Percentiles rank a stretch among this genome's conserved stretches.
Evolutionary conservation across 2,329 filamentous ascomycete species (phyloP).

Genomic region (Ceratocystis colombiana): DNA sequence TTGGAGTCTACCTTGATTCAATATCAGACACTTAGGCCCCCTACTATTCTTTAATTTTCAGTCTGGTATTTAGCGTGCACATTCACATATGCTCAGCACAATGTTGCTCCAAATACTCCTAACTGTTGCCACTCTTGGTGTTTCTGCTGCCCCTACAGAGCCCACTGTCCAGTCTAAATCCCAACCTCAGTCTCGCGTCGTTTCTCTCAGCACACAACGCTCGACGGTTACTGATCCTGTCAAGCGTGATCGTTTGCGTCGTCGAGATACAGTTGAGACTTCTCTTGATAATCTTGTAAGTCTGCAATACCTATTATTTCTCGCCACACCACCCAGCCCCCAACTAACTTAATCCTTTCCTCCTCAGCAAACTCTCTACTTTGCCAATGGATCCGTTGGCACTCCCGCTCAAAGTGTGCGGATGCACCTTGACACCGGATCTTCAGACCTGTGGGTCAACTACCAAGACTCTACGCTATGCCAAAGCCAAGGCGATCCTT

Average conservation of each 20-base stretch:
- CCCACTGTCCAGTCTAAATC: background rate
- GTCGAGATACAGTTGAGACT: conserved; percentile 38
- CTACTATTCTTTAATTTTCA: too few species aligned
- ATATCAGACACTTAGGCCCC: too few species aligned
- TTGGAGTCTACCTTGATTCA: too few species aligned
- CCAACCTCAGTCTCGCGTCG: conserved; percentile 36
- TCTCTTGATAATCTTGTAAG: conserved; percentile 48
- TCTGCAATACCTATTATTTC: background rate
- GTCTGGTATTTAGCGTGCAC: too few species aligned
- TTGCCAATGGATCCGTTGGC: conserved; percentile 52
- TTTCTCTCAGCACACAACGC: conserved; percentile 39
- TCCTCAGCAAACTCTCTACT: conserved; percentile 50
- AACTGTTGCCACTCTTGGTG: conserved; percentile 16
- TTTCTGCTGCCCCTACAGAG: conserved; percentile 15
- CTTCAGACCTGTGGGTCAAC: conserved; percentile 64
- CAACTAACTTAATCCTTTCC: conserved; percentile 19
- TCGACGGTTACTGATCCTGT: conserved; percentile 35
- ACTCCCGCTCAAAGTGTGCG: conserved; percentile 49
- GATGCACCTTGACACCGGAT: conserved; percentile 57
- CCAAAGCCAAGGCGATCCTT: conserved; percentile 39
- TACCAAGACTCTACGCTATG: conserved; percentile 53
- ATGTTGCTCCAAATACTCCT: conserved; percentile 18
- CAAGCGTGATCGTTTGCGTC: conserved; percentile 38
- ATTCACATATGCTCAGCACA: background rate
- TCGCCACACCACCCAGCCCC: conserved; percentile 4